These are phyloP conservation scores for Pichia terricola DNA, from an alignment of 1,139 yeast genomes.

Conservation along the genomic window DNA sequence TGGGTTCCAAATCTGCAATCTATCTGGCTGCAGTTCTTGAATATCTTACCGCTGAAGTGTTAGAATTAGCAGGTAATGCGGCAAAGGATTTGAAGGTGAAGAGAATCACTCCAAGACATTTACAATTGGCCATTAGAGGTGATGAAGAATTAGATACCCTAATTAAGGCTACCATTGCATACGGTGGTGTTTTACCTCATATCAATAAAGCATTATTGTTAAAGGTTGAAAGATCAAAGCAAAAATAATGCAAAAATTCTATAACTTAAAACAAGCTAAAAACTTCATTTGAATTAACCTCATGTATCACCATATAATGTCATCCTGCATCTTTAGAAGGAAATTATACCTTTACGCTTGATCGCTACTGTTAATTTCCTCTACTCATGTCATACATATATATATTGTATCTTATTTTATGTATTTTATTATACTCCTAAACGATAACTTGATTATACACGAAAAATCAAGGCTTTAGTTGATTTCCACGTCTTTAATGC, in stretches of 20 bases:
- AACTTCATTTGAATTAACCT: neutral
- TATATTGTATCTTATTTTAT: no score
- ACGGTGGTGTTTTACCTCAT: constrained; percentile 98
- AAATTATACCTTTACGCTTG: neutral
- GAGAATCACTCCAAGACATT: constrained; percentile 97
- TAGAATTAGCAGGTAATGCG: constrained; percentile 98
- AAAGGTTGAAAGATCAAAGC: constrained; percentile 69
- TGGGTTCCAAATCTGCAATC: constrained; percentile 70
- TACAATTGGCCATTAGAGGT: constrained; percentile 96
- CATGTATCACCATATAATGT: neutral
- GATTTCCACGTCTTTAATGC: no score
- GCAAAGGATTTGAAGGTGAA: constrained; percentile 98
- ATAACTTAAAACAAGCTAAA: neutral
- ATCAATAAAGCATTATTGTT: constrained; percentile 87
- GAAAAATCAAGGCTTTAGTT: no score
- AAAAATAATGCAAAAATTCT: constrained; percentile 29
- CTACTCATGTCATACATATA: no score
- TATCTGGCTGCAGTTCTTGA: constrained; percentile 94
- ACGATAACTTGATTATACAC: no score
- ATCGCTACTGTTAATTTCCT: no score
- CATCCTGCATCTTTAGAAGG: neutral
- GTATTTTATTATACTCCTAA: no score
- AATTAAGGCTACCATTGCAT: constrained; percentile 95
- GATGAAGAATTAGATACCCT: constrained; percentile 94
- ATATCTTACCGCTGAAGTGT: constrained; percentile 92